phyloP scores from a whole-genome alignment of 1,284 basidiomycete genomes.

The Crocinoboletus sp. region DNA sequence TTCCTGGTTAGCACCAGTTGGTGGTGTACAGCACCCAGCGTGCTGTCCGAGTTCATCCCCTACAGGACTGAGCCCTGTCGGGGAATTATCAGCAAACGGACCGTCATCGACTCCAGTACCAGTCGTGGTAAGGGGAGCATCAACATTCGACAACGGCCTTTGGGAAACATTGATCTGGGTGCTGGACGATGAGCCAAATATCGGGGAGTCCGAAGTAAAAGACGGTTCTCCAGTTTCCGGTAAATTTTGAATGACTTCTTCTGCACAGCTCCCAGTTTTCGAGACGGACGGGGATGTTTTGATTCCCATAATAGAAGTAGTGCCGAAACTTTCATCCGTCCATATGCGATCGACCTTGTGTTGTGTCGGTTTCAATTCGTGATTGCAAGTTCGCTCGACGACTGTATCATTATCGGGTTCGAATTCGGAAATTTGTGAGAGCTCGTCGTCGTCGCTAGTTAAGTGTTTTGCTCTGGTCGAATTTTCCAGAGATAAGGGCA shows the following conservation, averaged over 20 bases:
- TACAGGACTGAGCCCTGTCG: not conserved
- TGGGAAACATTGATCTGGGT: constrained; percentile 16
- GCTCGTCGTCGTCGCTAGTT: constrained; percentile 12
- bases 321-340: not conserved
- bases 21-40: not conserved
- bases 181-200: constrained; percentile 12
- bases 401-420: constrained; percentile 8
- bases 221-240: not conserved
- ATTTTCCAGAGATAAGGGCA: not conserved
- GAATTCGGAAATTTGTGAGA: constrained; percentile 30
- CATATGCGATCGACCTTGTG: not conserved
- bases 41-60: not conserved
- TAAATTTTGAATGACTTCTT: not conserved
- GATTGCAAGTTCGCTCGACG: not conserved
- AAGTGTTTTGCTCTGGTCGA: not conserved
- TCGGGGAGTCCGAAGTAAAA: constrained; percentile 6
- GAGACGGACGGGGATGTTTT: not conserved
- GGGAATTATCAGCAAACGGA: not conserved
- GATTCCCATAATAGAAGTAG: not conserved
- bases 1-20: not conserved
- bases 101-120: not conserved
- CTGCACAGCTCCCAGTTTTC: not conserved
- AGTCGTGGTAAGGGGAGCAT: not conserved
- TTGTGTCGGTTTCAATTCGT: not conserved
- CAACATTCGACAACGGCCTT: constrained; percentile 1